phyloP scores from a whole-genome alignment of 2,329 filamentous ascomycete species.

The Coleophoma eucalyptorum region DNA sequence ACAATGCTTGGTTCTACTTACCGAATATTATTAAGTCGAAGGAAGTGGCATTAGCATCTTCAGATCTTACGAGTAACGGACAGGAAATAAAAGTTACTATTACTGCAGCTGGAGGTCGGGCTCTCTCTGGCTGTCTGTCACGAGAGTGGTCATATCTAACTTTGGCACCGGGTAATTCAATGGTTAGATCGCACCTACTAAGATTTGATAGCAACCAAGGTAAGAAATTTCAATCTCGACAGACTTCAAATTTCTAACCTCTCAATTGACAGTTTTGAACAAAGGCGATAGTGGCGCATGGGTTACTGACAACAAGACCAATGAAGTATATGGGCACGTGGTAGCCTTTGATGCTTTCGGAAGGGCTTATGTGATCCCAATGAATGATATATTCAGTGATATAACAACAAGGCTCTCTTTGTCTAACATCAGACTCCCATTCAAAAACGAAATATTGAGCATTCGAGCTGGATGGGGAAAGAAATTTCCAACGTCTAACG shows the following conservation, averaged over 20 bases:
- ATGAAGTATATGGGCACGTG: slow-evolving; percentile 14
- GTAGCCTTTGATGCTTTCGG: slow-evolving; percentile 16
- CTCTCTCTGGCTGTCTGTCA: slow-evolving; percentile 3
- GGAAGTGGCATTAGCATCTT: not conserved
- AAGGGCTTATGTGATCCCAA: slow-evolving; percentile 13
- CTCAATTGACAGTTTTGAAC: slow-evolving; percentile 6
- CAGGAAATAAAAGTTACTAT: not conserved
- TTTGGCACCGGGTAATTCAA: slow-evolving; percentile 2
- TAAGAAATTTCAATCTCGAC: not conserved
- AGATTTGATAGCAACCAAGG: not conserved
- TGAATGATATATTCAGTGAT: slow-evolving; percentile 1
- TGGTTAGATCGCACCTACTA: slow-evolving; percentile 4
- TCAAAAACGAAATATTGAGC: no score
- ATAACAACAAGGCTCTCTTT: no score
- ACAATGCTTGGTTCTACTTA: not conserved
- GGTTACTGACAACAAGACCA: slow-evolving; percentile 11
- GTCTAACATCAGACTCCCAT: no score
- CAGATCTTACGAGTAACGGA: not conserved
- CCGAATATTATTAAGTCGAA: not conserved
- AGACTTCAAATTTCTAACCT: not conserved
- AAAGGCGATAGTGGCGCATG: slow-evolving; percentile 16
- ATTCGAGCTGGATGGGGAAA: no score
- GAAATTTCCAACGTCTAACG: no score
- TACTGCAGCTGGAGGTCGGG: not conserved
- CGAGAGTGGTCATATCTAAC: slow-evolving; percentile 3